Evolutionary conservation across 1,284 basidiomycete species (phyloP).

Genomic region (Apiotrichum veenhuisii): DNA sequence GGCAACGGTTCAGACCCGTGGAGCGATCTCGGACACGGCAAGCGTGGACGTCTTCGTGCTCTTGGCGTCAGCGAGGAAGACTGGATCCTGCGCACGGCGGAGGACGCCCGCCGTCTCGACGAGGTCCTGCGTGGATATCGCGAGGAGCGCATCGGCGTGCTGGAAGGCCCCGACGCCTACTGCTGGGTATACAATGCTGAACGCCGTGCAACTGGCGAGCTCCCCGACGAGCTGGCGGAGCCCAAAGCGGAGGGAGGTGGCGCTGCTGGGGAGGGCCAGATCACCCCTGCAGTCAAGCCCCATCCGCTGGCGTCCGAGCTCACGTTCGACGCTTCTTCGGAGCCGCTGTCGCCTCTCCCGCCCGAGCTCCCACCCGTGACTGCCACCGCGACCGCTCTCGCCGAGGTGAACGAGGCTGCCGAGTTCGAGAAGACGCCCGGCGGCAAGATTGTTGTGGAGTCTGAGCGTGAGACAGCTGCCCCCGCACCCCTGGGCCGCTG

Average conservation of each 20-base stretch:
- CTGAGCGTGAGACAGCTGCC: slow-evolving; percentile 15
- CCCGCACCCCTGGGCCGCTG: slow-evolving; percentile 21
- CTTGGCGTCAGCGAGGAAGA: slow-evolving; percentile 77
- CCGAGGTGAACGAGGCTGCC: slow-evolving; percentile 6
- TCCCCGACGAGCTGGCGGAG: background rate
- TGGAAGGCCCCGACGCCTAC: slow-evolving; percentile 34
- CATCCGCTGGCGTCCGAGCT: slow-evolving; percentile 21
- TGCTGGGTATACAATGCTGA: slow-evolving; percentile 38
- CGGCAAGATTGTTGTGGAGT: slow-evolving; percentile 30
- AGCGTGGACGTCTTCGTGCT: slow-evolving; percentile 46
- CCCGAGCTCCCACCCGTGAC: slow-evolving; percentile 12
- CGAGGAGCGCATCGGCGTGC: slow-evolving; percentile 57
- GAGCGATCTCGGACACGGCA: slow-evolving; percentile 70
- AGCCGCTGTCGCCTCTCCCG: slow-evolving; percentile 16
- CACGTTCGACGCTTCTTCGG: slow-evolving; percentile 14
- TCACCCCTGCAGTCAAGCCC: slow-evolving; percentile 1
- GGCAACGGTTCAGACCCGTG: slow-evolving; percentile 75
- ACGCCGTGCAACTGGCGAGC: slow-evolving; percentile 13
- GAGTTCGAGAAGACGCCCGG: slow-evolving; percentile 9
- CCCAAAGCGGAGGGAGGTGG: background rate
- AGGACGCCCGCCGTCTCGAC: slow-evolving; percentile 61
- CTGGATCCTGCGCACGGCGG: slow-evolving; percentile 79
- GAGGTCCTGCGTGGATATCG: slow-evolving; percentile 63
- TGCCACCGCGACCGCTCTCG: background rate
- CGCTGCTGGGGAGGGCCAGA: background rate